Base-by-base conservation (phyloP, 1,139 yeast genomes). In the Geotrichum europaeum region DNA sequence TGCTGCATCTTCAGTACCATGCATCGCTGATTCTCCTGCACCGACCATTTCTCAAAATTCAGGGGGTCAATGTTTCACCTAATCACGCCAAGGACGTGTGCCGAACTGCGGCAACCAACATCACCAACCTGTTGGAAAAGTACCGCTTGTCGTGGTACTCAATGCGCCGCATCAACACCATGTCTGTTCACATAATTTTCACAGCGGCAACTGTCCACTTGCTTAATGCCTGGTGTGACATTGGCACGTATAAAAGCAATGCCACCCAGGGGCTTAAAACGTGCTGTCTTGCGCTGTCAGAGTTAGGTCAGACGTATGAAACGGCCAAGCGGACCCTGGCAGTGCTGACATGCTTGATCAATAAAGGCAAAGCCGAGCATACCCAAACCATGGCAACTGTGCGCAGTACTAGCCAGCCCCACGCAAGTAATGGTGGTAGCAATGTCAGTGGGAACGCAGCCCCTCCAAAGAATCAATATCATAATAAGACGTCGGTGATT, bases 131-230 rank as follows among this genome's bases (percentile, higher is more conserved):
- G 22, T 24, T 62, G 5, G 54, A 58, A 24, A 54, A 55, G 20
- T 61, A 62, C 45, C 56, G 55, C 13, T 52, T 49, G 49, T 43
- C 57, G 18, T 56, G 59, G 57, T 67, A 67, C 56, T 45, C 67
- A 1, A 55, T 67, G 49, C 60, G 66, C 20, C 56, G 68, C 52
- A 66, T 67, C 6, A 65, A 66, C 15, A 62, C 63, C 34, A 53
- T 65, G 34, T 60, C 67, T 15, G 67, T 66, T 7, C 65, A 67
- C 49, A 61, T 66, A 15, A 62, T 65, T 3, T 67, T 67, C 57
- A 65, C 69, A 13, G 69, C 69, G 4, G 67, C 69, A 15, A 65
- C 69, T 2, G 51, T 62, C 20, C 64, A 62, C 55, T 53, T 62
- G 22, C 51, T 58, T 24, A 62, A 60, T 30, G 61, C 60, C 6